phyloP scores from a whole-genome alignment of 768 basidiomycete species.

The Lepiota brunneoincarnata region DNA sequence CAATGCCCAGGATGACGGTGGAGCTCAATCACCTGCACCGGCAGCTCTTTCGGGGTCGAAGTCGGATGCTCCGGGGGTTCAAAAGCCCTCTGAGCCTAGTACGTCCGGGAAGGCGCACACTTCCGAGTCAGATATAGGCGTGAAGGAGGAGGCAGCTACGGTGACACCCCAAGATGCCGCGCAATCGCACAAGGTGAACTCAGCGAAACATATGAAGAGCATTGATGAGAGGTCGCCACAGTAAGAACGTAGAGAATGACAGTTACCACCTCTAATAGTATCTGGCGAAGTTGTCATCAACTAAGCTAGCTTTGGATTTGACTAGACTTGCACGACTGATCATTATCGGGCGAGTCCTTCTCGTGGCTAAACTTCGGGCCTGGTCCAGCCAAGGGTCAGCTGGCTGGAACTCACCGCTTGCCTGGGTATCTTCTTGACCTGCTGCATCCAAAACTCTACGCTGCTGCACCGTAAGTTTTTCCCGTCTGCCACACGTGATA shows the following conservation, averaged over 20 bases:
- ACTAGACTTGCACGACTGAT: too few relatives aligned
- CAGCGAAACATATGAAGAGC: not conserved
- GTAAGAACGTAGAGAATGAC: not conserved
- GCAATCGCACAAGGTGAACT: not conserved
- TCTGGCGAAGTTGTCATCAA: too few relatives aligned
- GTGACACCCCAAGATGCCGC: not conserved
- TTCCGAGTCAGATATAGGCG: not conserved
- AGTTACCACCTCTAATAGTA: too few relatives aligned
- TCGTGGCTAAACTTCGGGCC: too few relatives aligned
- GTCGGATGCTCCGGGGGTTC: not conserved
- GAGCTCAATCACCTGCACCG: not conserved
- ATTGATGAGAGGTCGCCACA: not conserved
- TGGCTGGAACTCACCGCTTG: not conserved
- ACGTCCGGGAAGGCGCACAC: not conserved
- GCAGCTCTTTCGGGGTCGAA: not conserved
- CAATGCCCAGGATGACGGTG: not conserved
- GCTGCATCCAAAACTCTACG: not conserved
- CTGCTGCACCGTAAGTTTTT: not conserved
- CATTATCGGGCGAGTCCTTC: too few relatives aligned
- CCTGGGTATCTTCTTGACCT: not conserved
- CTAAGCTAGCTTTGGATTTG: too few relatives aligned
- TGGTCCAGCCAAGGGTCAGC: not conserved
- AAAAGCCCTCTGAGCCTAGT: not conserved
- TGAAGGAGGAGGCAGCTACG: not conserved
- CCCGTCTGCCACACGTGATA: slow-evolving; percentile 4